Percentiles rank a stretch among this genome's conserved stretches.
Conservation (phyloP, 257 asterid genomes). For the Fraxinus anomala region DNA sequence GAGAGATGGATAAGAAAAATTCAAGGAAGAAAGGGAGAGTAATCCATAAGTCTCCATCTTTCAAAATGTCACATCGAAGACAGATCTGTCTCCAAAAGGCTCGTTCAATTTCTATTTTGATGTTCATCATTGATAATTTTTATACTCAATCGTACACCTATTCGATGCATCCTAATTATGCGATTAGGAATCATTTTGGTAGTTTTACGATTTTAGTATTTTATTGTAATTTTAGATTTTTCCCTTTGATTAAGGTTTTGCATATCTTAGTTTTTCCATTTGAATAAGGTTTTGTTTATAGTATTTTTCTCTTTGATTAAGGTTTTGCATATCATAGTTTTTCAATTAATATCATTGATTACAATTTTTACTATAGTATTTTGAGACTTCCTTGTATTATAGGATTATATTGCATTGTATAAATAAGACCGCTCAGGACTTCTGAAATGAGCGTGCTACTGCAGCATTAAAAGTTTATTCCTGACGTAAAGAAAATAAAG, state of each 20-base stretch:
- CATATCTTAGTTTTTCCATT: neutral
- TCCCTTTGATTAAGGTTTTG: neutral
- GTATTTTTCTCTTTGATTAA: neutral
- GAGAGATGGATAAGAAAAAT: constrained; percentile 7
- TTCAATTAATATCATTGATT: too few relatives aligned
- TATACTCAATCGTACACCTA: neutral
- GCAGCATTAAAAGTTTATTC: too few relatives aligned
- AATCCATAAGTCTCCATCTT: constrained; percentile 13
- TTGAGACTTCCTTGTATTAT: neutral
- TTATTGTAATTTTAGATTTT: neutral
- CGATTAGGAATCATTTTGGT: neutral
- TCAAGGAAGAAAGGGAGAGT: constrained; percentile 9
- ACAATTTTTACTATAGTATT: too few relatives aligned
- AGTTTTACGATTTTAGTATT: neutral
- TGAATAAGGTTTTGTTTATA: too few relatives aligned
- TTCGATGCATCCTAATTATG: neutral
- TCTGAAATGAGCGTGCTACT: too few relatives aligned
- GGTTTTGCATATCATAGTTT: neutral
- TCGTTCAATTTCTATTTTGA: constrained; percentile 4
- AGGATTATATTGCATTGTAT: neutral
- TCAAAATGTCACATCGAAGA: constrained; percentile 1
- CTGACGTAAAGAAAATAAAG: too few relatives aligned
- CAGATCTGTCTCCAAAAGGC: constrained; percentile 28
- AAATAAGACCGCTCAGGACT: neutral
- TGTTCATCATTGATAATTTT: neutral